Evolutionary conservation across 2,329 filamentous ascomycete genomes (phyloP).

Genomic region (Sporothrix phasma): DNA sequence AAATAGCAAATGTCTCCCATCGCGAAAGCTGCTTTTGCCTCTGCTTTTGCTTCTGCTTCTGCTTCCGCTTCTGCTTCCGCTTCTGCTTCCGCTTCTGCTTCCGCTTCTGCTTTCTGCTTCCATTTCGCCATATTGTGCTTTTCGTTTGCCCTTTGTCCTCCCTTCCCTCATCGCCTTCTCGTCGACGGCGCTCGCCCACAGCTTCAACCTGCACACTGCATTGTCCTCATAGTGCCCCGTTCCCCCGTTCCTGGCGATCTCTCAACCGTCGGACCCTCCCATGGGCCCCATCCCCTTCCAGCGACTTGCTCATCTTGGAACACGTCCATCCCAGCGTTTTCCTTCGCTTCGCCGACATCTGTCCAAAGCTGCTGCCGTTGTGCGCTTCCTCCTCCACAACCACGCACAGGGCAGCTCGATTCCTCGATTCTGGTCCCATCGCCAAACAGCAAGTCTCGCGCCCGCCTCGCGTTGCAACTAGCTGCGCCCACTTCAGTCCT

Average conservation of each 20-base stretch:
- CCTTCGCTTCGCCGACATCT: neutral
- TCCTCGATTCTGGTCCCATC: neutral
- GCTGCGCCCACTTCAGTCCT: too few species aligned
- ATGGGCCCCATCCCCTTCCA: neutral
- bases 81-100: too few species aligned
- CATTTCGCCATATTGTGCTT: neutral
- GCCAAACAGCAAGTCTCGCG: neutral
- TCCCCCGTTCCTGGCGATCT: conserved; percentile 1
- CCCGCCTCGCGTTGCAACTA: neutral
- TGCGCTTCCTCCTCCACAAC: neutral
- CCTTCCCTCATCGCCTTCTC: neutral
- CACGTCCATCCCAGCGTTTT: neutral
- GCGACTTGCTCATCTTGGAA: neutral
- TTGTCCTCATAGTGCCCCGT: neutral
- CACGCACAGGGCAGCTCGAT: neutral
- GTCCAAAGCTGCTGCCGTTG: neutral
- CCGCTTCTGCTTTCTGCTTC: neutral
- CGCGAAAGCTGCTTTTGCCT: neutral
- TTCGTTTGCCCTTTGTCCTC: neutral
- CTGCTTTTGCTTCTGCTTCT: too few species aligned
- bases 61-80: too few species aligned
- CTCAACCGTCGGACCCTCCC: neutral
- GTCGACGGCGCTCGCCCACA: neutral
- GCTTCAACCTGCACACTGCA: neutral
- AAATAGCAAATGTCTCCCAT: neutral